Evolutionary conservation across 257 asterid species (phyloP).

Genomic region (Fraxinus quadrangulata): DNA sequence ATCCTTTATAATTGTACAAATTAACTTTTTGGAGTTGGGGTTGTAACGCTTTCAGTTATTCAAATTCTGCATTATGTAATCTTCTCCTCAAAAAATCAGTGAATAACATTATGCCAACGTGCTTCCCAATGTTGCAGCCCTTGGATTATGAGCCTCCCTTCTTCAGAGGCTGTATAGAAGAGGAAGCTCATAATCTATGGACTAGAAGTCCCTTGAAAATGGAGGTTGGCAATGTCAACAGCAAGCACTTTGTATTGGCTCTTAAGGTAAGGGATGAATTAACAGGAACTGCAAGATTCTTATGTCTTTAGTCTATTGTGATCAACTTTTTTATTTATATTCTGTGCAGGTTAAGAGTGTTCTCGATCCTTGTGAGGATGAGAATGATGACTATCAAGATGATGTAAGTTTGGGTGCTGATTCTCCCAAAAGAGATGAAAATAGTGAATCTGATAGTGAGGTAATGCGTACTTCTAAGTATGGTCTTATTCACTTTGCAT

Average conservation of each 20-base stretch:
- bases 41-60: constrained; percentile 4
- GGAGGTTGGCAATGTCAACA: constrained; percentile 90
- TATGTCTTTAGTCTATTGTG: constrained; percentile 21
- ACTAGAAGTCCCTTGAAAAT: constrained; percentile 72
- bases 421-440: constrained; percentile 53
- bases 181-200: constrained; percentile 84
- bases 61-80: constrained; percentile 21
- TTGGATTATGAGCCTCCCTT: constrained; percentile 96
- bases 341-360: constrained; percentile 82
- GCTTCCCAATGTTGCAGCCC: constrained; percentile 66
- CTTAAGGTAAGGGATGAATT: constrained; percentile 60
- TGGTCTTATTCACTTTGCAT: neutral
- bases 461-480: constrained; percentile 35
- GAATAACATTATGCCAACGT: neutral
- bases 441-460: constrained; percentile 72
- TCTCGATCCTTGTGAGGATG: constrained; percentile 95
- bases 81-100: constrained; percentile 7
- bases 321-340: constrained; percentile 19
- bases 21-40: neutral
- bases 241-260: constrained; percentile 82
- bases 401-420: constrained; percentile 69
- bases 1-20: neutral
- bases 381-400: constrained; percentile 65
- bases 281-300: constrained; percentile 13
- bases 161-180: constrained; percentile 82